Percentiles rank a stretch among this genome's conserved stretches.
Evolutionary conservation across 2,329 filamentous ascomycete genomes (phyloP).

Genomic region (Neonectria magnoliae): DNA sequence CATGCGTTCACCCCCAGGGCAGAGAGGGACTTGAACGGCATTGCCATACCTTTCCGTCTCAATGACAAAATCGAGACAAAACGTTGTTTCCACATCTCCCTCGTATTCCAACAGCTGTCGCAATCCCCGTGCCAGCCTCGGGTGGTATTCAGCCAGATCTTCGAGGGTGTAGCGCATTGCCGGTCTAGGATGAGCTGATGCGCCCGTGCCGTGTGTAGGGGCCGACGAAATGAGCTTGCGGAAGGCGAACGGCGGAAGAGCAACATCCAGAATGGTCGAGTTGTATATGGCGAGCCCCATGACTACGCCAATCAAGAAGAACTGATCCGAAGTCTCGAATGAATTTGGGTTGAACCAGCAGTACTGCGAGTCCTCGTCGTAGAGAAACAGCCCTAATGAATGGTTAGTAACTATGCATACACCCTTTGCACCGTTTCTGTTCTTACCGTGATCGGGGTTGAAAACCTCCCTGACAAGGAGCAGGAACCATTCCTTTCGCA

Average conservation of each 20-base stretch:
- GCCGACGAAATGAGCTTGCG: constrained; percentile 84
- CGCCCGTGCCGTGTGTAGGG: constrained; percentile 66
- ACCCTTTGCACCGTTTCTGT: not conserved
- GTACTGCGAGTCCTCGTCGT: constrained; percentile 88
- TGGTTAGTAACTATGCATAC: constrained; percentile 19
- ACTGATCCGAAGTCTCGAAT: constrained; percentile 91
- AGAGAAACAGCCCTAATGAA: constrained; percentile 81
- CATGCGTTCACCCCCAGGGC: constrained; percentile 75
- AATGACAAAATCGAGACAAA: constrained; percentile 83
- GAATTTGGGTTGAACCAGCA: constrained; percentile 95
- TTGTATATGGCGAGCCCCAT: constrained; percentile 94
- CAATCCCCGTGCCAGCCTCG: constrained; percentile 78
- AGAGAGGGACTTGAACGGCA: constrained; percentile 73
- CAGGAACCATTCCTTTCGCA: constrained; percentile 95
- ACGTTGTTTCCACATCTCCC: constrained; percentile 82
- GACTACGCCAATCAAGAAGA: constrained; percentile 87
- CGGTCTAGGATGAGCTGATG: constrained; percentile 65
- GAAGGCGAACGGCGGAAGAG: constrained; percentile 88
- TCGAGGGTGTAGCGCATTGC: constrained; percentile 79
- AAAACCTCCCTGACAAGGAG: constrained; percentile 90
- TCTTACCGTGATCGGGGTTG: constrained; percentile 85
- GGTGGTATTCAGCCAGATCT: constrained; percentile 85
- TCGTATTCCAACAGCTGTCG: constrained; percentile 82
- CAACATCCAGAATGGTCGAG: constrained; percentile 89
- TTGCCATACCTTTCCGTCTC: constrained; percentile 82